Evolutionary conservation across 2,329 filamentous ascomycete genomes (phyloP).

Genomic region (Ramularia endophylla): DNA sequence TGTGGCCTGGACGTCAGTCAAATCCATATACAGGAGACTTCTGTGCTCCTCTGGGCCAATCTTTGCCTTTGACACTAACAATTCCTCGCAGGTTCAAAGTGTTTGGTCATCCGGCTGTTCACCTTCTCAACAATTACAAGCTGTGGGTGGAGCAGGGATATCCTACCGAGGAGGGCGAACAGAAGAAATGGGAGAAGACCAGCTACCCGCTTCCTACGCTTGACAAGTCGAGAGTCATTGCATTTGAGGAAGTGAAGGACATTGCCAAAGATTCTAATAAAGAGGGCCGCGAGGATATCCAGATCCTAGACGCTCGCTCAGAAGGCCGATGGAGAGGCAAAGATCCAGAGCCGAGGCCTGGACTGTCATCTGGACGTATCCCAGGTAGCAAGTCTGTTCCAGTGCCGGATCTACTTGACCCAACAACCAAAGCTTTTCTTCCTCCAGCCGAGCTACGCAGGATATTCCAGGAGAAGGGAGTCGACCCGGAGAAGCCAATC

Average conservation of each 20-base stretch:
- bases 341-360: slow-evolving; percentile 76
- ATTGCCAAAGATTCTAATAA: slow-evolving; percentile 72
- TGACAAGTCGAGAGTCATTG: slow-evolving; percentile 60
- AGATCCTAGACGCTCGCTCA: slow-evolving; percentile 83
- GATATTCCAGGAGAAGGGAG: slow-evolving; percentile 71
- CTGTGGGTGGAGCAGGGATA: slow-evolving; percentile 82
- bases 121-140: slow-evolving; percentile 92
- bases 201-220: slow-evolving; percentile 41
- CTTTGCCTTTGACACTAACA: too few species aligned
- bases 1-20: slow-evolving; percentile 71
- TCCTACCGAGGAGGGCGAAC: slow-evolving; percentile 72
- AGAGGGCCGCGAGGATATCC: slow-evolving; percentile 74
- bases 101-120: slow-evolving; percentile 84
- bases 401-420: slow-evolving; percentile 72
- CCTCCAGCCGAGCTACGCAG: slow-evolving; percentile 64
- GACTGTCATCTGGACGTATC: slow-evolving; percentile 81
- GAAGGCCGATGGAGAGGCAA: slow-evolving; percentile 73
- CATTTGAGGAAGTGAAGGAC: slow-evolving; percentile 76
- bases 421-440: slow-evolving; percentile 73
- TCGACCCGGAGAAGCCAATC: slow-evolving; percentile 74
- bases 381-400: slow-evolving; percentile 81
- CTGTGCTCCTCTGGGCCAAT: too few species aligned
- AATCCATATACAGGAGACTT: too few species aligned
- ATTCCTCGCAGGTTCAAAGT: slow-evolving; percentile 62
- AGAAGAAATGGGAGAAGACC: slow-evolving; percentile 42